Base-by-base conservation (phyloP, 345 rosid genomes). In the Viola odorata region DNA sequence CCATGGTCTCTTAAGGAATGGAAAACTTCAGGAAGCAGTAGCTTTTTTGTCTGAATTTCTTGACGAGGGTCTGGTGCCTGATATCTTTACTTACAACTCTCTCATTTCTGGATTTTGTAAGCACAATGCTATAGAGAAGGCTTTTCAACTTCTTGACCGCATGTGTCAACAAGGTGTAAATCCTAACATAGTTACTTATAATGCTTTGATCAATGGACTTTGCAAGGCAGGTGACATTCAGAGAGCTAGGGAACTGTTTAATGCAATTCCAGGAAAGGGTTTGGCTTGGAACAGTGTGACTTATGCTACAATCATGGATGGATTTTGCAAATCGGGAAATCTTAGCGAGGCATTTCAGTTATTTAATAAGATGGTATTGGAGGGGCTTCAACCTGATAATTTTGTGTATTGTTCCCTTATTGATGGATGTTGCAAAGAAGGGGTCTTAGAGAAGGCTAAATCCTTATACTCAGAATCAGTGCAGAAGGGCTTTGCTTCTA, bases 251-350 rank as follows among this genome's bases (percentile, higher is more conserved):
- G 81, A 70, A 57, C 36, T 82, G 62, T 74, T 91, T 62, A 75
- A 84, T 69, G 88, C 65, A 81, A 82, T 88, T 71, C 65, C 84
- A 57, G 75, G 53, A 41, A 83, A 68, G 68, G 87, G 84, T 67
- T 71, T 86, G 67, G 67, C 63, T 37, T 84, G 73, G 10, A 84
- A 74, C 52, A 63, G 42, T 41, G 83, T 83, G 67, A 88, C 90
- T 15, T 88, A 91, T 72, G 66, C 82, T 56, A 85, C 78, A 37
- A 74, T 86, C 45, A 91, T 91, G 14, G 86, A 84, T 73, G 91
- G 88, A 61, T 84, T 77, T 63, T 84, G 91, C 85, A 91, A 88
- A 79, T 64, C 68, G 41, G 85, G 88, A 63, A 79, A 77, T 70
- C 65, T 91, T 66, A 41, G 15, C 0, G 77, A 79, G 77, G 96